Evolutionary conservation across 441 rosid genomes (phyloP).

Genomic region (Syzygium syzygioides): DNA sequence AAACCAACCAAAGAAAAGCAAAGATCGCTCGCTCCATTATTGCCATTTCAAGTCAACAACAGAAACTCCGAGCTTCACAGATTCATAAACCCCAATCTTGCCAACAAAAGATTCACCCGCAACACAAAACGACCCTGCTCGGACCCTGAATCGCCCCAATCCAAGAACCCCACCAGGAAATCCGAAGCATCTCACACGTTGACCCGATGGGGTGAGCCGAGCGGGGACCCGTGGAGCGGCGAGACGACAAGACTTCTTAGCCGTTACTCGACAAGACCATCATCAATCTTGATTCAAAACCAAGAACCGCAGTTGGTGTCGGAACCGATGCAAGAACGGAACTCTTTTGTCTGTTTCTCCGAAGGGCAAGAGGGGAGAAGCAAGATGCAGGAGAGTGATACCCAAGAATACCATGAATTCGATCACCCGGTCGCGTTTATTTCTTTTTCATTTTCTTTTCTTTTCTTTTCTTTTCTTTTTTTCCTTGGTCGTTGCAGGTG

Average conservation of each 20-base stretch:
- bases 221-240: neutral
- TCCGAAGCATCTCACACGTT: neutral
- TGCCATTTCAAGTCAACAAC: neutral
- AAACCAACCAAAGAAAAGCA: slow-evolving; percentile 25
- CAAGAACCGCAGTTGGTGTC: neutral
- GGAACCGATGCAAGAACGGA: neutral
- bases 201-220: neutral
- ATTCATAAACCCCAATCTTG: neutral
- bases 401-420: neutral
- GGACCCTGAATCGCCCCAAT: neutral
- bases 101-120: neutral
- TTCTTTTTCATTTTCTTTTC: neutral
- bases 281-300: neutral
- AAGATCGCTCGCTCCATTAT: slow-evolving; percentile 20
- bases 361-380: neutral
- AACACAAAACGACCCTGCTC: neutral
- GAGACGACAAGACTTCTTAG: neutral
- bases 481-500: neutral
- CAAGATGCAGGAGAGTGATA: neutral
- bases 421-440: neutral
- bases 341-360: neutral
- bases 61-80: neutral
- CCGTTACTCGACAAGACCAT: neutral
- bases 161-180: neutral
- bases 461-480: neutral